Evolutionary conservation across 441 rosid genomes (phyloP).

Genomic region (Adansonia grandidieri): DNA sequence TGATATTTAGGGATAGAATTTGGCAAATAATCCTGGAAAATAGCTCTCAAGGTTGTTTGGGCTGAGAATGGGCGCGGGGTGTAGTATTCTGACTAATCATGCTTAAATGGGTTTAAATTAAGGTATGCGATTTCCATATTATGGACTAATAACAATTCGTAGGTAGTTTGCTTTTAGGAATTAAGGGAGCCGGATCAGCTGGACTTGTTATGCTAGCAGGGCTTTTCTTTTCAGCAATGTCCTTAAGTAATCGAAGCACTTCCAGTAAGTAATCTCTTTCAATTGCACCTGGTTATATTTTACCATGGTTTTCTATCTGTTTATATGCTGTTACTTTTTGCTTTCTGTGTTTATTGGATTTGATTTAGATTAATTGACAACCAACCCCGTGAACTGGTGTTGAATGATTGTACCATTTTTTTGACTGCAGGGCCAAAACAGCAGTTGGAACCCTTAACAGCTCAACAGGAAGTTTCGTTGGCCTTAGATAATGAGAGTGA

Average conservation of each 20-base stretch:
- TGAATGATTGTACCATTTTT: conserved; percentile 19
- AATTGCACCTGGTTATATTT: background rate
- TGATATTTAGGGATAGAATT: background rate
- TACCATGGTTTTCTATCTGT: background rate
- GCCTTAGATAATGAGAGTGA: conserved; percentile 41
- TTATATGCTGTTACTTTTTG: background rate
- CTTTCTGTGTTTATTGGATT: background rate
- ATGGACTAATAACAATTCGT: conserved; percentile 64
- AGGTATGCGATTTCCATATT: conserved; percentile 24
- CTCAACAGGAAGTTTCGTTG: conserved; percentile 60
- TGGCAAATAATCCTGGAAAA: background rate
- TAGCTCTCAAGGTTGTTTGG: background rate
- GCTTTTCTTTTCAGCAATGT: conserved; percentile 63
- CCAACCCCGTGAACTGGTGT: background rate
- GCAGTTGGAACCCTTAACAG: conserved; percentile 68
- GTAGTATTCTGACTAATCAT: background rate
- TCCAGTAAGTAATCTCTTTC: conserved; percentile 54
- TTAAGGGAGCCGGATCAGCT: conserved; percentile 72
- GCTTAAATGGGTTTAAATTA: conserved; percentile 1
- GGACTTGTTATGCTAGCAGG: conserved; percentile 64
- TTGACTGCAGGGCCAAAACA: conserved; percentile 53
- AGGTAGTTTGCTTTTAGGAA: conserved; percentile 86
- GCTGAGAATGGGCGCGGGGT: background rate
- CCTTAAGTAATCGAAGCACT: conserved; percentile 53
- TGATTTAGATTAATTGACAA: background rate